These are phyloP conservation scores for Candida silvatica DNA, from an alignment of 805 yeast species.

Conservation along the genomic window DNA sequence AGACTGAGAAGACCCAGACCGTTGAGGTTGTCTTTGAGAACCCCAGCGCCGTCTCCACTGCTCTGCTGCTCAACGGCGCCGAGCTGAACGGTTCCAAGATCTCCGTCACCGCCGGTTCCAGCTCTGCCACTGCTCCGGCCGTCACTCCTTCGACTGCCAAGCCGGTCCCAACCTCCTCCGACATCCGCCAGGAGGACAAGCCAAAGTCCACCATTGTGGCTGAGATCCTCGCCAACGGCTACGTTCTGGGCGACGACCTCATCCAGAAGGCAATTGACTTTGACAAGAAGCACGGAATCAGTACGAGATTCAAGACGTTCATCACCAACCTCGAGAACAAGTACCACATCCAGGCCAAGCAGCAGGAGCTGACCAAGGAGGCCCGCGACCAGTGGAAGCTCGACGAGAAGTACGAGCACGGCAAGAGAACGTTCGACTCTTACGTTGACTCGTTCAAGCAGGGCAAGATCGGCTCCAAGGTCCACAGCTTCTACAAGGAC, in stretches of 20 bases:
- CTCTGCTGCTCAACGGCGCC: slow-evolving; percentile 63
- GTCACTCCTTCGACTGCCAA: slow-evolving; percentile 8
- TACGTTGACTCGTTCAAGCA: slow-evolving; percentile 39
- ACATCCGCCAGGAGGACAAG: slow-evolving; percentile 65
- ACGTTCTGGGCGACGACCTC: slow-evolving; percentile 53
- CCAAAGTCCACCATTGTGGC: slow-evolving; percentile 73
- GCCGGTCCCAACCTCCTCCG: slow-evolving; percentile 19
- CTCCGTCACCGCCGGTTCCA: slow-evolving; percentile 27
- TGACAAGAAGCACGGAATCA: slow-evolving; percentile 57
- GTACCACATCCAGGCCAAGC: slow-evolving; percentile 52
- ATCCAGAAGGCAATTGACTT: slow-evolving; percentile 52
- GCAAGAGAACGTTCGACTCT: slow-evolving; percentile 29
- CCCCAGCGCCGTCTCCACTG: slow-evolving; percentile 60
- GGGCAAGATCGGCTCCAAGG: slow-evolving; percentile 45
- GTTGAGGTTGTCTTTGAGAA: slow-evolving; percentile 47
- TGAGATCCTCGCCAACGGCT: slow-evolving; percentile 69
- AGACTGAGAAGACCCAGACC: slow-evolving; percentile 25
- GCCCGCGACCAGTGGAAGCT: slow-evolving; percentile 34
- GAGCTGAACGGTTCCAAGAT: slow-evolving; percentile 56
- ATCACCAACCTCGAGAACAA: slow-evolving; percentile 46
- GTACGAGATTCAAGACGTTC: slow-evolving; percentile 48
- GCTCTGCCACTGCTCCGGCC: slow-evolving; percentile 1
- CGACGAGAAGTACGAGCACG: slow-evolving; percentile 28
- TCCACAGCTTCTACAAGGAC: slow-evolving; percentile 51
- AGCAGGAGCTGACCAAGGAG: slow-evolving; percentile 22